phyloP scores from a whole-genome alignment of 441 rosid genomes.

The Theobroma grandiflorum region DNA sequence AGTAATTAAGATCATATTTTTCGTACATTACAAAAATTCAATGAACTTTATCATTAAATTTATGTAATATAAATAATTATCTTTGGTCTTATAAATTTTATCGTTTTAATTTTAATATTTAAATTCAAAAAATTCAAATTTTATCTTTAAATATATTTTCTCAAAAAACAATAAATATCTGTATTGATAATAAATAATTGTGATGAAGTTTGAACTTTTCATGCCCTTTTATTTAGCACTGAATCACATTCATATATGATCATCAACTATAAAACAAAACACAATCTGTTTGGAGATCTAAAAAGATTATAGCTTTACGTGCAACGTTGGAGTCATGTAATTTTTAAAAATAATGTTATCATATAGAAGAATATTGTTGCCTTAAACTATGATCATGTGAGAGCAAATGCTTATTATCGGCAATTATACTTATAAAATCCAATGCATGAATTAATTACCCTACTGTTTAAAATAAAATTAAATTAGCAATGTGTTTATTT shows the following conservation, averaged over 20 bases:
- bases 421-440: background rate
- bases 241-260: background rate
- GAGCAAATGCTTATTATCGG: background rate
- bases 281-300: background rate
- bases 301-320: background rate
- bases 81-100: background rate
- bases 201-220: background rate
- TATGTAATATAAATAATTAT: no score
- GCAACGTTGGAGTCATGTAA: background rate
- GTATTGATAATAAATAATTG: background rate
- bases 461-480: background rate
- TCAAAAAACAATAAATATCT: background rate
- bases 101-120: background rate
- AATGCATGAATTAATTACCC: background rate
- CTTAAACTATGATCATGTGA: background rate
- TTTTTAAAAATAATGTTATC: background rate
- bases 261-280: background rate
- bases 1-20: no score
- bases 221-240: background rate
- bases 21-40: no score
- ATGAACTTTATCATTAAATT: no score
- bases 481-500: background rate
- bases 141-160: background rate
- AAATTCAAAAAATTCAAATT: background rate
- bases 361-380: background rate